Evolutionary conservation across 2,329 filamentous ascomycete genomes (phyloP), one percentile per base, ranked within the genome.

Genomic region (Cryoendolithus antarcticus): DNA sequence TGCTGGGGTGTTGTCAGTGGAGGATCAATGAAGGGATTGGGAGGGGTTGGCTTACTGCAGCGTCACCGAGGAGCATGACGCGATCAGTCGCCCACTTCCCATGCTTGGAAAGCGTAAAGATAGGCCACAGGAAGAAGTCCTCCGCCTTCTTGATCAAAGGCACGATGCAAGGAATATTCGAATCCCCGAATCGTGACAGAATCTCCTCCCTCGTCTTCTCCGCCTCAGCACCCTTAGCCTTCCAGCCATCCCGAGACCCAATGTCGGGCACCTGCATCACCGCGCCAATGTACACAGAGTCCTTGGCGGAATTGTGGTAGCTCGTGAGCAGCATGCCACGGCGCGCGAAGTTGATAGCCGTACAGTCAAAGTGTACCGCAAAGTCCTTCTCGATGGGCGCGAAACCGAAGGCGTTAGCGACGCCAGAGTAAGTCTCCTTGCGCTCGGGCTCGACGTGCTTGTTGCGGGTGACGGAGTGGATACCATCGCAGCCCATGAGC

Each of bases 341-440:
- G 15, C 61, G 58, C 4, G 62, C 62, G 43, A 66, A 65, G 50
- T 66, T 66, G 60, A 67, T 66, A 4, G 57, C 63, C 1, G 58
- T 61, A 42, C 58, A 60, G 30, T 61, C 50, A 45, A 67, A 67
- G 40, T 62, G 61, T 6, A 57, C 51, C 45, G 60, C 52, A 46
- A 58, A 52, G 30, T 55, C 55, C 35, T 47, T 52, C 15, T 57
- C 51, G 9, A 63, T 55, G n/a, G 56, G 53, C 2, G 64, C 57
- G 41, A 66, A 67, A 21, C 63, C 63, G 40, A 66, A 67, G 3
- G 62, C 63, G 41, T 66, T 66, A 44, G 62, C 63, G n/a, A 65
- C 61, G 9, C 63, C 64, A 0, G 60, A 62, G 50, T 67, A 67
- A 13, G 57, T 53, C 21, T 54, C 56, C 42, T 58, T 65, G 19